Percentiles rank a stretch among this genome's conserved stretches.
phyloP scores from a whole-genome alignment of 257 asterid genomes.

The Gentiana macrophylla region DNA sequence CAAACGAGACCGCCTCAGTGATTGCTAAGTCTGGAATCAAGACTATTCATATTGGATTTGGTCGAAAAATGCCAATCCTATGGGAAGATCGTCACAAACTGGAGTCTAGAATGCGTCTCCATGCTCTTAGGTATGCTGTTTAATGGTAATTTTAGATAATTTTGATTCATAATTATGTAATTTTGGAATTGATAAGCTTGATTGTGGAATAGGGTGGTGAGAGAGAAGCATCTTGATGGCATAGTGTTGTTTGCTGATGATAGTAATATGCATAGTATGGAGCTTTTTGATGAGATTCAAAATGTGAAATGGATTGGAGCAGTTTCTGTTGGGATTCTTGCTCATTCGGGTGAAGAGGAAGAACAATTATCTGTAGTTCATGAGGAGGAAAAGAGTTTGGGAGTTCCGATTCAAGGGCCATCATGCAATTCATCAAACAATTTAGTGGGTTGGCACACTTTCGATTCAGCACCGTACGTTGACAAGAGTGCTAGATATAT shows the following conservation, averaged over 20 bases:
- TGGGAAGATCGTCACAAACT: slow-evolving; percentile 87
- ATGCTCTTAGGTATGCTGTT: slow-evolving; percentile 58
- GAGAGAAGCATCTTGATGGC: slow-evolving; percentile 73
- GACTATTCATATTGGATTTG: slow-evolving; percentile 58
- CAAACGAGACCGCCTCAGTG: slow-evolving; percentile 70
- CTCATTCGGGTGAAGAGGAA: slow-evolving; percentile 53
- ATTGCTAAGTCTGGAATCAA: slow-evolving; percentile 60
- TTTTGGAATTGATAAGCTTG: neutral
- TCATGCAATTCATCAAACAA: slow-evolving; percentile 80
- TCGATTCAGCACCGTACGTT: slow-evolving; percentile 32
- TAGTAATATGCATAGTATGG: slow-evolving; percentile 92
- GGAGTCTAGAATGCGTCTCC: slow-evolving; percentile 82
- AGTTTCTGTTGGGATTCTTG: slow-evolving; percentile 76
- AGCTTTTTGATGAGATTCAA: slow-evolving; percentile 90
- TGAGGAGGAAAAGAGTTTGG: slow-evolving; percentile 32
- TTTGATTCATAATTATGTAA: neutral
- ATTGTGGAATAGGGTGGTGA: slow-evolving; percentile 44
- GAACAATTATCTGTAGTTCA: slow-evolving; percentile 23
- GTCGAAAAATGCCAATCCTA: slow-evolving; percentile 55
- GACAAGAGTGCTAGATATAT: slow-evolving; percentile 63
- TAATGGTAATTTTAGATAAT: neutral
- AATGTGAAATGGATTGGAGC: slow-evolving; percentile 87
- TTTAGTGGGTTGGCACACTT: slow-evolving; percentile 82
- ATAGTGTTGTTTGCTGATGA: slow-evolving; percentile 90
- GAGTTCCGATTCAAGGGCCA: slow-evolving; percentile 84